These are phyloP conservation scores for Tetradesmus obliquus DNA, from an alignment of 139 green algal species.

Conservation along the genomic window DNA sequence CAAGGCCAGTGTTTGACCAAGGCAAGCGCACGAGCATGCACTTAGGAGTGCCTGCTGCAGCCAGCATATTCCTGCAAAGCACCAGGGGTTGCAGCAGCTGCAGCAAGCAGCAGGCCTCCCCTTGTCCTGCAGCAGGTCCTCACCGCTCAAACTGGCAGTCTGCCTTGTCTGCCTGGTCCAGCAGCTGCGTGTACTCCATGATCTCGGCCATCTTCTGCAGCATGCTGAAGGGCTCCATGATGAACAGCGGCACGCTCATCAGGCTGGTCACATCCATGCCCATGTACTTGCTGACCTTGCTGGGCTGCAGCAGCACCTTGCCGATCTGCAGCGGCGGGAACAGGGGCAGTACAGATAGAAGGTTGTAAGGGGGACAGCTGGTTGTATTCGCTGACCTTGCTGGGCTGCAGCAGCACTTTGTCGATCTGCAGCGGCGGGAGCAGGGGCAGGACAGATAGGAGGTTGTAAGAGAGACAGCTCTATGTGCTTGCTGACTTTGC, in stretches of 20 bases:
- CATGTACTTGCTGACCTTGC: constrained; percentile 82
- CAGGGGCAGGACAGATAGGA: neutral
- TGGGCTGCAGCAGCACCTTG: constrained; percentile 58
- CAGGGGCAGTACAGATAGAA: neutral
- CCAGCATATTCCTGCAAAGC: neutral
- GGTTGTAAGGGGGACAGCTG: neutral
- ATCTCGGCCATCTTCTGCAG: constrained; percentile 98
- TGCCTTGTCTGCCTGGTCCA: constrained; percentile 84
- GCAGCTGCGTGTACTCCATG: constrained; percentile 96
- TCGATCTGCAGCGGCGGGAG: constrained; percentile 54
- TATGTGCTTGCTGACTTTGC: constrained; percentile 76
- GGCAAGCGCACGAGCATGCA: neutral
- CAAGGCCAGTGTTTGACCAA: neutral
- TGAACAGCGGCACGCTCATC: constrained; percentile 95
- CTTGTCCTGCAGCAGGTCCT: neutral
- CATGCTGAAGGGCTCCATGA: constrained; percentile 98
- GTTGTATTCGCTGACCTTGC: constrained; percentile 77
- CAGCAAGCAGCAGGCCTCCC: neutral
- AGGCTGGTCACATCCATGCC: constrained; percentile 93
- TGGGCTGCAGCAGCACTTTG: constrained; percentile 58
- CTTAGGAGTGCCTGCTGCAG: neutral
- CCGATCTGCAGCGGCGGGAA: constrained; percentile 55
- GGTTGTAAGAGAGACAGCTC: neutral
- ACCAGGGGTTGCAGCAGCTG: neutral
- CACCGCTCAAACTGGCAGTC: constrained; percentile 86